Evolutionary conservation across 2,329 filamentous ascomycete genomes (phyloP).

Genomic region (Penicillium sp.): DNA sequence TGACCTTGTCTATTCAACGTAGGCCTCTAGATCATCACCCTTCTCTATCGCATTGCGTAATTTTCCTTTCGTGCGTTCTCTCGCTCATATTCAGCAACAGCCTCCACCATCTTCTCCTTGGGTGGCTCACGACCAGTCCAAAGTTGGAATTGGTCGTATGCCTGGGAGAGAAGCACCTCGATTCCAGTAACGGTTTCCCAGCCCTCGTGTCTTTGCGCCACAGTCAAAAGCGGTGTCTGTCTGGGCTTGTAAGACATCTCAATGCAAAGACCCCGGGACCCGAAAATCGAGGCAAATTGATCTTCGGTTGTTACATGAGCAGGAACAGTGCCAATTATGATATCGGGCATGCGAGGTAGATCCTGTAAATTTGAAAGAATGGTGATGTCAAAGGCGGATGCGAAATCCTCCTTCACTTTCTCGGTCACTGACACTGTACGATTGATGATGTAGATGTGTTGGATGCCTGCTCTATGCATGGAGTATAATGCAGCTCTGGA

Average conservation of each 20-base stretch:
- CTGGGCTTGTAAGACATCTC: slow-evolving; percentile 27
- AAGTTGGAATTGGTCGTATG: slow-evolving; percentile 25
- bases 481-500: slow-evolving; percentile 43
- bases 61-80: background rate
- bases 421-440: slow-evolving; percentile 17
- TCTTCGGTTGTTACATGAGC: slow-evolving; percentile 15
- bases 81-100: slow-evolving; percentile 5
- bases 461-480: slow-evolving; percentile 29
- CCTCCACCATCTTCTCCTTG: slow-evolving; percentile 8
- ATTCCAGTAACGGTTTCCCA: slow-evolving; percentile 22
- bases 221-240: slow-evolving; percentile 16
- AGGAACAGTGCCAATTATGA: slow-evolving; percentile 24
- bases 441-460: slow-evolving; percentile 40
- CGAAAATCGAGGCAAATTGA: slow-evolving; percentile 17
- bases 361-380: slow-evolving; percentile 8
- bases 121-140: slow-evolving; percentile 18
- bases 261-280: slow-evolving; percentile 12
- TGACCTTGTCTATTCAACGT: background rate
- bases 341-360: slow-evolving; percentile 12
- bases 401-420: slow-evolving; percentile 12
- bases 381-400: slow-evolving; percentile 3
- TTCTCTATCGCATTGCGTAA: background rate
- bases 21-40: background rate
- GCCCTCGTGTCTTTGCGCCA: slow-evolving; percentile 10
- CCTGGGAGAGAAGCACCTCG: slow-evolving; percentile 27